phyloP scores from a whole-genome alignment of 176 grass and related monocot genomes.

The Musa troglodytarum region DNA sequence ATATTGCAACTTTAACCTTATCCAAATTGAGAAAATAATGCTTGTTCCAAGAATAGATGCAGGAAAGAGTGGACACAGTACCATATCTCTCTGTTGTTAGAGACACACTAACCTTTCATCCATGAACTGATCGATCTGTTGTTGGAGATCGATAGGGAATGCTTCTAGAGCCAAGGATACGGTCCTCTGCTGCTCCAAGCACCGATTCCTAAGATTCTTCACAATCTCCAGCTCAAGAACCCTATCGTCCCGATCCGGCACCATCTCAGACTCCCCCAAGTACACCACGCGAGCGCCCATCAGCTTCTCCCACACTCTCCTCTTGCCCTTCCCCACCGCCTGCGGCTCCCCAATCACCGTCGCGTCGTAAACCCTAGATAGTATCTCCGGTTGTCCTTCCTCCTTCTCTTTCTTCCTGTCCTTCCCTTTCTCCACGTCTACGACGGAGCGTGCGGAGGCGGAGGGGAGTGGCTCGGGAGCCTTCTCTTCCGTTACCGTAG shows the following conservation, averaged over 20 bases:
- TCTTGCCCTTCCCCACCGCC: slow-evolving; percentile 81
- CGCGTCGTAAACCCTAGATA: slow-evolving; percentile 82
- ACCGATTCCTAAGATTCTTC: slow-evolving; percentile 43
- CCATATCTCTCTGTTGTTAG: not conserved
- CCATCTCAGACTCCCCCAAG: slow-evolving; percentile 86
- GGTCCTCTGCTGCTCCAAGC: slow-evolving; percentile 40
- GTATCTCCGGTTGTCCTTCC: slow-evolving; percentile 34
- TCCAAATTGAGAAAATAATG: not conserved
- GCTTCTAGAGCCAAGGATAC: slow-evolving; percentile 65
- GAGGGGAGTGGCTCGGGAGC: slow-evolving; percentile 4
- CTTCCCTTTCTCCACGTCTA: not conserved
- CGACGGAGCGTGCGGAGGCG: slow-evolving; percentile 2
- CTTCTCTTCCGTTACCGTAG: slow-evolving; percentile 18
- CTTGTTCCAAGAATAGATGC: not conserved
- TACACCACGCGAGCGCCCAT: slow-evolving; percentile 86
- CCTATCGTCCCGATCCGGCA: slow-evolving; percentile 75
- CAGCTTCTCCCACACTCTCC: slow-evolving; percentile 91
- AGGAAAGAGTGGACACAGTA: not conserved
- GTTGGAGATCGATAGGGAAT: slow-evolving; percentile 71
- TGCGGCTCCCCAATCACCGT: slow-evolving; percentile 88
- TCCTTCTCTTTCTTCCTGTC: slow-evolving; percentile 7
- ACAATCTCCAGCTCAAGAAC: slow-evolving; percentile 77
- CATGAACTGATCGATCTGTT: slow-evolving; percentile 72
- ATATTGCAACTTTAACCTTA: not conserved
- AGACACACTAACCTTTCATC: slow-evolving; percentile 50